Conservation (phyloP, 495 filamentous ascomycete genomes). For the Aspergillus asperescens region DNA sequence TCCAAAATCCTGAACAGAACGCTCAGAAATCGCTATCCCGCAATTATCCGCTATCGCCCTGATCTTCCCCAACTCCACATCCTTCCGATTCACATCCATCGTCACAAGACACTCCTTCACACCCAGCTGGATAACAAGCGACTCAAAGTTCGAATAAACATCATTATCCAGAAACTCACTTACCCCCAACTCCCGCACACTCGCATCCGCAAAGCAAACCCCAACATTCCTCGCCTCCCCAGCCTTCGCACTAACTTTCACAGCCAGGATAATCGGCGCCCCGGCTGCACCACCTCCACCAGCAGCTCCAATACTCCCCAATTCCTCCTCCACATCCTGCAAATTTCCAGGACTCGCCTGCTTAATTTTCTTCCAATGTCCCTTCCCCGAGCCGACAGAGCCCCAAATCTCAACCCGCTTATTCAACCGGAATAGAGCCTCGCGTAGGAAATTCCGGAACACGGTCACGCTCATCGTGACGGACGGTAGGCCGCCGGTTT, state of each 20-base stretch:
- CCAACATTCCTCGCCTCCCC: conserved; percentile 81
- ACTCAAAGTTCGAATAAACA: conserved; percentile 96
- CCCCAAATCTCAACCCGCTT: conserved; percentile 90
- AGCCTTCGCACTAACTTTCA: conserved; percentile 85
- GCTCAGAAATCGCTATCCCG: conserved; percentile 80
- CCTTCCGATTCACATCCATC: conserved; percentile 69
- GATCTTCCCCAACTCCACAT: conserved; percentile 85
- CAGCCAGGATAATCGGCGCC: conserved; percentile 87
- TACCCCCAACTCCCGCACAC: conserved; percentile 89
- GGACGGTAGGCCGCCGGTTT: conserved; percentile 77
- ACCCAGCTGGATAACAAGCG: conserved; percentile 89
- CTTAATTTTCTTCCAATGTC: conserved; percentile 86
- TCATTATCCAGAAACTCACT: conserved; percentile 99
- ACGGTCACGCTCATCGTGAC: conserved; percentile 92
- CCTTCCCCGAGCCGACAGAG: conserved; percentile 56
- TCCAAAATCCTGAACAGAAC: conserved; percentile 70
- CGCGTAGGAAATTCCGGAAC: conserved; percentile 91
- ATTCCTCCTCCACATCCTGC: conserved; percentile 95
- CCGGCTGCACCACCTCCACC: conserved; percentile 65
- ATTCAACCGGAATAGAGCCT: conserved; percentile 84
- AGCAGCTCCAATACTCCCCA: conserved; percentile 52
- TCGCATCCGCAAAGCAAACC: conserved; percentile 97
- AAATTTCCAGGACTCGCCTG: conserved; percentile 93
- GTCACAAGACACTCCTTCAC: conserved; percentile 89
- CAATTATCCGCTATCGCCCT: conserved; percentile 84